Evolutionary conservation across 2,329 filamentous ascomycete genomes (phyloP).

Genomic region (Clonostachys sp.): DNA sequence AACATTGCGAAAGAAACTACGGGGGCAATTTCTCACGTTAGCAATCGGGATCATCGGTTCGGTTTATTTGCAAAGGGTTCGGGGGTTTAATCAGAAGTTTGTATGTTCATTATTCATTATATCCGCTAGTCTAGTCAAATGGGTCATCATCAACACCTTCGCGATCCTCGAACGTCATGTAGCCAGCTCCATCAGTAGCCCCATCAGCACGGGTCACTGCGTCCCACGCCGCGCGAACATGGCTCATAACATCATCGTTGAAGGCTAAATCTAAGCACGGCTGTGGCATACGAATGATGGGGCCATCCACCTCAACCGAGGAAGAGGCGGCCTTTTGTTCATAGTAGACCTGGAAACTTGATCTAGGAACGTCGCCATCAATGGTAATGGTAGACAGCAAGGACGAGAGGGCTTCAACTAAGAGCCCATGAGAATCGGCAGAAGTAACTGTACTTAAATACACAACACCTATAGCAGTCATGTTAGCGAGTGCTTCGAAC

Average conservation of each 20-base stretch:
- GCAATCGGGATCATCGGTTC: too few relatives aligned
- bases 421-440: conserved; percentile 22
- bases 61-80: too few relatives aligned
- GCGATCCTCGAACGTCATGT: conserved; percentile 76
- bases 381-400: conserved; percentile 28
- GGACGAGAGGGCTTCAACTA: conserved; percentile 32
- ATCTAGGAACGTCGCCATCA: conserved; percentile 17
- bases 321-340: conserved; percentile 37
- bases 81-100: too few relatives aligned
- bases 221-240: conserved; percentile 68
- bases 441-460: conserved; percentile 30
- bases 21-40: too few relatives aligned
- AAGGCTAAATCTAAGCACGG: conserved; percentile 65
- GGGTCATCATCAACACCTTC: conserved; percentile 56
- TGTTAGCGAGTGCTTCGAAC: conserved; percentile 1
- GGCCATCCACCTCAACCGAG: conserved; percentile 23
- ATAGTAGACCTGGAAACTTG: conserved; percentile 51
- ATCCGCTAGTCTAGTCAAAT: conserved; percentile 27
- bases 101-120: too few relatives aligned
- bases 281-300: conserved; percentile 52
- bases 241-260: conserved; percentile 63
- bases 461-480: conserved; percentile 17
- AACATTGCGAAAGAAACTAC: too few relatives aligned
- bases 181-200: conserved; percentile 42
- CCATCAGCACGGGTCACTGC: conserved; percentile 49